phyloP scores from a whole-genome alignment of 225 moss, liverwort and hornwort species.

The Climacium dendroides region DNA sequence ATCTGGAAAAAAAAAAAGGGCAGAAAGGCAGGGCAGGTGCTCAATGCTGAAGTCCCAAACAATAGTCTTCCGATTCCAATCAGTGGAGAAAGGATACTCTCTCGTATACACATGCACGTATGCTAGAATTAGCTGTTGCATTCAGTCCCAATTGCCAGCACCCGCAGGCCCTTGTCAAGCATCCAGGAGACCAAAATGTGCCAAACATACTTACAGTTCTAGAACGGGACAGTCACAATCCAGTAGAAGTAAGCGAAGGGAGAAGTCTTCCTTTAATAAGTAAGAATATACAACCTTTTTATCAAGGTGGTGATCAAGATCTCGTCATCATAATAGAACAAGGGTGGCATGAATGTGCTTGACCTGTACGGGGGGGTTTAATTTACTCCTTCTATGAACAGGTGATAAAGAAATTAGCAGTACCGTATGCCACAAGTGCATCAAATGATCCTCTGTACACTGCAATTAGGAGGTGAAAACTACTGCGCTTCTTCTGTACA shows the following conservation, averaged over 20 bases:
- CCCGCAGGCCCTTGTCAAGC: not conserved
- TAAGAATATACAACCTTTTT: constrained; percentile 30
- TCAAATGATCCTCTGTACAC: constrained; percentile 29
- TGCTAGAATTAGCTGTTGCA: not conserved
- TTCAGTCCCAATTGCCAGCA: not conserved
- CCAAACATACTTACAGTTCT: too few relatives aligned
- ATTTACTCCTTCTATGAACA: constrained; percentile 23
- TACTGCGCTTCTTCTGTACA: constrained; percentile 18
- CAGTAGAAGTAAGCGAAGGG: not conserved
- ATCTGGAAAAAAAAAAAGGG: not conserved
- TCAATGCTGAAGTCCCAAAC: not conserved
- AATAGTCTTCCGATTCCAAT: not conserved
- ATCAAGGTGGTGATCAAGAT: constrained; percentile 17
- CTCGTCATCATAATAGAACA: constrained; percentile 8
- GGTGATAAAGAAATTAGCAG: not conserved
- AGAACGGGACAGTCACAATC: not conserved
- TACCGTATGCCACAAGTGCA: constrained; percentile 8
- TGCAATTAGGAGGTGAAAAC: constrained; percentile 8
- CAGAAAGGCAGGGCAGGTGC: not conserved
- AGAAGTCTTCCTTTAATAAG: not conserved
- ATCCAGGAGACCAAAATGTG: not conserved
- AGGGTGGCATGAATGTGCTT: constrained; percentile 20
- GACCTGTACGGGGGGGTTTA: not conserved
- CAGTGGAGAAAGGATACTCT: not conserved
- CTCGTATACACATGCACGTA: not conserved